Evolutionary conservation across 805 yeast species (phyloP), one percentile per base, ranked within the genome.

Genomic region (Cephaloascus albidus): DNA sequence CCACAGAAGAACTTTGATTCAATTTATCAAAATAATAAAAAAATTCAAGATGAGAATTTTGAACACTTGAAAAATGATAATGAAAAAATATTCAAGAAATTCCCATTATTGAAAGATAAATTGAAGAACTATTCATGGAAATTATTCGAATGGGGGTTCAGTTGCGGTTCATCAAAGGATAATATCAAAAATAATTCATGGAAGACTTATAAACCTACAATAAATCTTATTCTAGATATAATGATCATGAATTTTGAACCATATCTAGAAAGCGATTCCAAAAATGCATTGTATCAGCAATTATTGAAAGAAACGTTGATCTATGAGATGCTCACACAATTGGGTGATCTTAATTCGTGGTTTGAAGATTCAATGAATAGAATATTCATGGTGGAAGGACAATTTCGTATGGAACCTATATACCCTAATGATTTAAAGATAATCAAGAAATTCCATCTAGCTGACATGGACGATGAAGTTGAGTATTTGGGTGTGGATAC

Each of bases 151-250:
- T 38, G 40, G 41, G 26, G 32, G 16, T 35, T 41, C 12, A 19
- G 12, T 10, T 35, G 19, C 33, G 35, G 39, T 3, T 37, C 43
- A 4, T 18, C 28, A 3, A 15, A 23, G 2, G 5, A 12, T 18
- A 4, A 3, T 3, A 30, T 23, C 16, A 26, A 36, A 18, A 36
- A 17, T 32, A 36, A 38, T 34, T 27, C 27, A 38, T 37, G 8
- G 40, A 38, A 34, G 26, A n/a, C 20, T 20, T 37, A 40, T 41
- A 34, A 37, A 23, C 40, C 37, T 26, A 28, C 41, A 3, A 8
- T 38, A 16, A 17, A 18, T 10, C 17, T 38, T 35, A 37, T 33
- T 39, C 37, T 26, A 0, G 36, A 43, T 3, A 43, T 46, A 23
- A 6, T 23, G 10, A 23, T 23, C 6, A 8, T 23, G 12, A 23